Base-by-base conservation (phyloP, 1,284 basidiomycete genomes). In the Irpex sp. region DNA sequence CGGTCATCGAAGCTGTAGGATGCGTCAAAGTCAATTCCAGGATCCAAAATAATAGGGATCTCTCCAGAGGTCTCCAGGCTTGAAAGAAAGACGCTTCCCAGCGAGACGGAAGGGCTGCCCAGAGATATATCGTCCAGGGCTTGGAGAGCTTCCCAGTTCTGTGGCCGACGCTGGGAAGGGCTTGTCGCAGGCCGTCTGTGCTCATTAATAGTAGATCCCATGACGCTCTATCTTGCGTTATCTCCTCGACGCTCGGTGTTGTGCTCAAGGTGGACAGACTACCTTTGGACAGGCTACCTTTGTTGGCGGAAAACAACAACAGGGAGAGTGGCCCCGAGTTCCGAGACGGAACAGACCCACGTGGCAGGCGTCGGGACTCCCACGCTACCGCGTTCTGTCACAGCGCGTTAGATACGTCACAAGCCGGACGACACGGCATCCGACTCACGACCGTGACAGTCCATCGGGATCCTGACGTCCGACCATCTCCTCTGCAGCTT, bases 31-130 rank as follows among this genome's bases (percentile, higher is more conserved):
- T 64, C 61, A 21, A 69, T 57, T 5, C 69, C 70, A 15, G 64
- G 38, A 59, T 82, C 79, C 64, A 86, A 73, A 58, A 87, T 72
- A 51, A 88, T 78, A 5, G 85, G 85, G 56, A 89, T 85, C 57
- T 83, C 79, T 36, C 81, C 84, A 21, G 79, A 81, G 60, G 81
- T 84, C 64, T 74, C 78, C 4, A 78, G 70, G 58, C 75, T 71
- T 17, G 75, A 67, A 58, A 81, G 68, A 17, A 75, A 72, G 58
- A 76, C 76, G n/a, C 81, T 71, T 55, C 72, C 79, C 59, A 81
- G 71, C 37, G 82, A 76, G 2, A 84, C 81, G 8, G 85, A 84
- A 5, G 85, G 82, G 49, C 69, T 73, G 5, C 67, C 70, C 8
- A 80, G 81, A 4, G 72, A 70, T 44, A 85, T 71, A 31, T 68